Conservation (phyloP, 345 rosid species). For the Rubroshorea leprosula region DNA sequence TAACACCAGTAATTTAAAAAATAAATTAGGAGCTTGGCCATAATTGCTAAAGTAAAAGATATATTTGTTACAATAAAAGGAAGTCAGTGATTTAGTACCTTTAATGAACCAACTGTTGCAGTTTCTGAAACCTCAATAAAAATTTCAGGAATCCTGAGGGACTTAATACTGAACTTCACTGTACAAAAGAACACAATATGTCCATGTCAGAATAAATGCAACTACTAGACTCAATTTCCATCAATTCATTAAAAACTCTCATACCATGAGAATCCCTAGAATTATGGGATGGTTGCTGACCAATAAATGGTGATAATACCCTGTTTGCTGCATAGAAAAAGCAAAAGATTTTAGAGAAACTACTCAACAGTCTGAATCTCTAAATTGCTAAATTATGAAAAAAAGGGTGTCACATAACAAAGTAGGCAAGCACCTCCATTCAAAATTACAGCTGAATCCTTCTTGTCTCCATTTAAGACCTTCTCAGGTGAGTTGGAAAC, state of each 20-base stretch:
- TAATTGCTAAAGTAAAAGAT: too few relatives aligned
- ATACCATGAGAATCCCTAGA: conserved; percentile 72
- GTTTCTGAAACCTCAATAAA: conserved; percentile 79
- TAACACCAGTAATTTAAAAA: neutral
- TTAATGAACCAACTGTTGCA: conserved; percentile 60
- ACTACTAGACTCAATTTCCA: conserved; percentile 9
- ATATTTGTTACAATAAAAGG: neutral
- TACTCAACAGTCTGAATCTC: conserved; percentile 3
- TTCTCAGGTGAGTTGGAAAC: conserved; percentile 69
- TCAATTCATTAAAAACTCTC: conserved; percentile 14
- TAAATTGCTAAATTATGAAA: neutral
- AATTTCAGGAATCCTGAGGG: conserved; percentile 85
- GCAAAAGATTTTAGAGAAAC: conserved; percentile 21
- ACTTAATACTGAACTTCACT: conserved; percentile 91
- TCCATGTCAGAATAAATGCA: conserved; percentile 9
- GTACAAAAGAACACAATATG: conserved; percentile 28
- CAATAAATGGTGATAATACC: conserved; percentile 31
- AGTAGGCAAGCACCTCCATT: conserved; percentile 37
- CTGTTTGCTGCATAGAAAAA: conserved; percentile 38
- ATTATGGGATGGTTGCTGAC: conserved; percentile 38
- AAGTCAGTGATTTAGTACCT: conserved; percentile 40
- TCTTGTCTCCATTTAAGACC: conserved; percentile 29
- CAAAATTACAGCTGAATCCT: conserved; percentile 18
- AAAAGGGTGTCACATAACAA: conserved; percentile 3
- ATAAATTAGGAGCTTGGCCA: conserved; percentile 14